These are phyloP conservation scores for Penicillium sp. DNA, from an alignment of 2,329 filamentous ascomycete genomes.

Conservation along the genomic window DNA sequence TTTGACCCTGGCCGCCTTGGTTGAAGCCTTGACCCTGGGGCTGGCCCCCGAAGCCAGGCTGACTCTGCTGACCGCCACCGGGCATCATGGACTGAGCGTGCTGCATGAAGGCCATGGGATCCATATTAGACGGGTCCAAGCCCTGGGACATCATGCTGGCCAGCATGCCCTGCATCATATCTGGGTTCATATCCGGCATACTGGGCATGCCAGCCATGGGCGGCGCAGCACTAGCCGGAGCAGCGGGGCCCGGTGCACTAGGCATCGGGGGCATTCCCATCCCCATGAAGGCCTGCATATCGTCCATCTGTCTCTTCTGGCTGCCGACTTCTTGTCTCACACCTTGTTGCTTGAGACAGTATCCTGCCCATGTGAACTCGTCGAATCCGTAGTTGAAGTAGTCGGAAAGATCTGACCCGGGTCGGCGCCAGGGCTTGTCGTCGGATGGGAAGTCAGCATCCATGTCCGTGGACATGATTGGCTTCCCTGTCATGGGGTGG, in stretches of 20 bases:
- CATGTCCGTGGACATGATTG: slow-evolving; percentile 77
- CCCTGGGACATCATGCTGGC: slow-evolving; percentile 56
- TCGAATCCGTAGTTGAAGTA: slow-evolving; percentile 99
- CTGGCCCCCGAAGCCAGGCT: slow-evolving; percentile 38
- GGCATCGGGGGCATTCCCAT: slow-evolving; percentile 52
- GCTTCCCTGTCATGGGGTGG: slow-evolving; percentile 72
- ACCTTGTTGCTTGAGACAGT: slow-evolving; percentile 82
- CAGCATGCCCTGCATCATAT: slow-evolving; percentile 62
- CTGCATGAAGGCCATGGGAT: slow-evolving; percentile 56
- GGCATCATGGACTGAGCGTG: slow-evolving; percentile 53
- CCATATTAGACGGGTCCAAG: slow-evolving; percentile 54
- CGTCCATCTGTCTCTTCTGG: slow-evolving; percentile 70
- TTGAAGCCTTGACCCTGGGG: slow-evolving; percentile 36
- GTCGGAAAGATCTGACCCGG: slow-evolving; percentile 90
- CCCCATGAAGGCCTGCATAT: slow-evolving; percentile 61
- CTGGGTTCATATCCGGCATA: slow-evolving; percentile 53
- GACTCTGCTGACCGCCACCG: slow-evolving; percentile 39
- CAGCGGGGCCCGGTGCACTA: slow-evolving; percentile 33
- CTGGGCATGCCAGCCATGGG: slow-evolving; percentile 41
- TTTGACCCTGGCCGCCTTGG: slow-evolving; percentile 42
- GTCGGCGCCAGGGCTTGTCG: slow-evolving; percentile 92
- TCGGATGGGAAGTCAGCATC: slow-evolving; percentile 71
- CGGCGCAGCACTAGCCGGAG: slow-evolving; percentile 31
- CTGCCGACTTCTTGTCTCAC: slow-evolving; percentile 74
- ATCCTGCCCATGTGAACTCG: slow-evolving; percentile 96